These are phyloP conservation scores for Blechomonas ayalai DNA, from an alignment of 208 protist species.

Conservation along the genomic window DNA sequence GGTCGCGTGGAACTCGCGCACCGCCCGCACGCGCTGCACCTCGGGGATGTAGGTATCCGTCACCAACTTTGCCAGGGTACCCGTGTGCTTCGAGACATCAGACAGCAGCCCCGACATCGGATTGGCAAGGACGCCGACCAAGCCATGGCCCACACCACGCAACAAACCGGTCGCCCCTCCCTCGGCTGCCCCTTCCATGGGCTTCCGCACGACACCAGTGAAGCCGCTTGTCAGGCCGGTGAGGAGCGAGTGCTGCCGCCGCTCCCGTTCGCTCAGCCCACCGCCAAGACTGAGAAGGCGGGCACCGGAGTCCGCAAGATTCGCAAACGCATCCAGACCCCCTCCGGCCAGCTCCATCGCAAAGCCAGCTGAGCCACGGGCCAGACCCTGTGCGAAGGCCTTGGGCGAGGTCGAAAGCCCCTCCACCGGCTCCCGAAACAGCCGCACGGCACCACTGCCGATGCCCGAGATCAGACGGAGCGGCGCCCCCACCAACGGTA, in stretches of 20 bases:
- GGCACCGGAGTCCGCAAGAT: constrained; percentile 70
- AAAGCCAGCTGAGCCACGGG: constrained; percentile 59
- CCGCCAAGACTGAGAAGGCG: constrained; percentile 51
- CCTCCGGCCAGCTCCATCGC: constrained; percentile 60
- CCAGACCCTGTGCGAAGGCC: constrained; percentile 69
- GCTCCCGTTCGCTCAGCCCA: constrained; percentile 42
- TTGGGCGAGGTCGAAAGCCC: constrained; percentile 64
- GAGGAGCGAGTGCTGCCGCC: constrained; percentile 42
- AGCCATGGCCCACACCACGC: constrained; percentile 76
- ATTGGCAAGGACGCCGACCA: constrained; percentile 78
- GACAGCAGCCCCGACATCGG: constrained; percentile 80
- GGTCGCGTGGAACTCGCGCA: constrained; percentile 65
- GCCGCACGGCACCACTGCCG: constrained; percentile 65
- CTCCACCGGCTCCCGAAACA: constrained; percentile 75
- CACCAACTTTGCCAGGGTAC: constrained; percentile 49
- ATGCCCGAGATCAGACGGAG: constrained; percentile 75
- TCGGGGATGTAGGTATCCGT: constrained; percentile 68
- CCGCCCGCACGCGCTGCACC: constrained; percentile 41
- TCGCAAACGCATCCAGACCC: constrained; percentile 71
- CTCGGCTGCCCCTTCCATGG: constrained; percentile 76
- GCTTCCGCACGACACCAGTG: constrained; percentile 74
- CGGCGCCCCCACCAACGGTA: constrained; percentile 78
- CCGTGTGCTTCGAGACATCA: constrained; percentile 63
- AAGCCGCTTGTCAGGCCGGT: constrained; percentile 60
- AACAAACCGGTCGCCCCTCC: constrained; percentile 68